A percentile compares a stretch with the other conserved stretches of the same genome.
Evolutionary conservation across 2,329 filamentous ascomycete genomes (phyloP).

Genomic region (Ascocoryne sarcoides): DNA sequence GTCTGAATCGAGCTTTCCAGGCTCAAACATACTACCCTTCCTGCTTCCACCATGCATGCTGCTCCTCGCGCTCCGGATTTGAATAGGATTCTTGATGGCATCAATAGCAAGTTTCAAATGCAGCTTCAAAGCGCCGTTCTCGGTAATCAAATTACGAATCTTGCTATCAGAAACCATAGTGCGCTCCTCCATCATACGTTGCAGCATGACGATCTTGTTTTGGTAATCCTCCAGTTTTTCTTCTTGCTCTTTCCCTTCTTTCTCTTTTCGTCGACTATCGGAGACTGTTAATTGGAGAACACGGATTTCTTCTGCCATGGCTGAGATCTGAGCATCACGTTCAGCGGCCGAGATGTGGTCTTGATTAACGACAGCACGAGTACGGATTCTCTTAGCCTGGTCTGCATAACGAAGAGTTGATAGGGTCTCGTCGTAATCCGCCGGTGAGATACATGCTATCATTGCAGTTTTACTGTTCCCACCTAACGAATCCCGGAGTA

Average conservation of each 20-base stretch:
- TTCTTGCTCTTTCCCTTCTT: slow-evolving; percentile 60
- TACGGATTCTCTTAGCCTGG: slow-evolving; percentile 95
- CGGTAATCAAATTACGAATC: slow-evolving; percentile 78
- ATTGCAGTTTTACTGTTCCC: slow-evolving; percentile 98
- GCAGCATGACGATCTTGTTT: slow-evolving; percentile 78
- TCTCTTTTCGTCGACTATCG: slow-evolving; percentile 58
- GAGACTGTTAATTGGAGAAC: slow-evolving; percentile 67
- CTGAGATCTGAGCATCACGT: slow-evolving; percentile 84
- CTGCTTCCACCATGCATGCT: slow-evolving; percentile 16
- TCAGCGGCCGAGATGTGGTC: slow-evolving; percentile 87
- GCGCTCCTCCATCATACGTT: slow-evolving; percentile 92
- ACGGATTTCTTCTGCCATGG: slow-evolving; percentile 94
- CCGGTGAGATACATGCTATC: slow-evolving; percentile 94
- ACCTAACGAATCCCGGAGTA: slow-evolving; percentile 89
- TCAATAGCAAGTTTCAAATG: slow-evolving; percentile 82
- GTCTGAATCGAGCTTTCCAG: slow-evolving; percentile 16
- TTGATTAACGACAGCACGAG: slow-evolving; percentile 89
- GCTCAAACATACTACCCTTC: slow-evolving; percentile 8
- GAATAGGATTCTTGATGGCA: slow-evolving; percentile 84
- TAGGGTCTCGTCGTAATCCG: slow-evolving; percentile 94
- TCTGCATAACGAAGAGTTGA: slow-evolving; percentile 95
- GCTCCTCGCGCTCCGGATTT: slow-evolving; percentile 34
- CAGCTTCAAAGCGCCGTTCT: slow-evolving; percentile 82
- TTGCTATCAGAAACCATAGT: slow-evolving; percentile 86
- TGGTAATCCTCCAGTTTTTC: slow-evolving; percentile 93